Conservation (phyloP, 805 yeast species). For the Metschnikowia koreensis region DNA sequence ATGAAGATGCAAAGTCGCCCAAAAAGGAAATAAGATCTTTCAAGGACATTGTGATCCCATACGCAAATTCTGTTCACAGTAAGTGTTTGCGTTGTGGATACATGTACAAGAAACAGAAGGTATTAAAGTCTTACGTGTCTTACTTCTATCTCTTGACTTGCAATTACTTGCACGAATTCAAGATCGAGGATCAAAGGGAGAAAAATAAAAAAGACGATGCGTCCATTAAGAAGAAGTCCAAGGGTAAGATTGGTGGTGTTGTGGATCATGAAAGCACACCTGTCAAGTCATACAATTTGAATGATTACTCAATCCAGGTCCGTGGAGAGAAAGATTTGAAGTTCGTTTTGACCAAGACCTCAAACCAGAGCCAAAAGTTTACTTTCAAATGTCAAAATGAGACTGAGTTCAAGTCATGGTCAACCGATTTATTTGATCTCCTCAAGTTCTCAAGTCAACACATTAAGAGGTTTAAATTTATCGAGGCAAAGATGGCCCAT, state of each 20-base stretch:
- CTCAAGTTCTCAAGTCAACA: slow-evolving; percentile 45
- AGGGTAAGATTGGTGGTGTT: slow-evolving; percentile 39
- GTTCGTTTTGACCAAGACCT: slow-evolving; percentile 30
- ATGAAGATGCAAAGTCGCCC: slow-evolving; percentile 14
- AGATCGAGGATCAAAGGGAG: slow-evolving; percentile 25
- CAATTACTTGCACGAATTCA: slow-evolving; percentile 44
- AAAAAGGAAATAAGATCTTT: slow-evolving; percentile 23
- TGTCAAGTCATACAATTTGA: slow-evolving; percentile 40
- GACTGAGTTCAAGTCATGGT: slow-evolving; percentile 52
- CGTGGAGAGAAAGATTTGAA: slow-evolving; percentile 35
- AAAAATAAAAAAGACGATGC: slow-evolving; percentile 10
- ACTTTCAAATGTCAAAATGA: slow-evolving; percentile 46
- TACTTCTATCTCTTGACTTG: slow-evolving; percentile 41
- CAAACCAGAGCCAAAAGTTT: slow-evolving; percentile 29
- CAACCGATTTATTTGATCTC: slow-evolving; percentile 52
- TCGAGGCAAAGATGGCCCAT: slow-evolving; percentile 39
- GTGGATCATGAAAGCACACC: slow-evolving; percentile 42
- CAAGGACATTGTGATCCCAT: slow-evolving; percentile 31
- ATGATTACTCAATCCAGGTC: slow-evolving; percentile 32
- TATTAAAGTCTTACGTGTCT: slow-evolving; percentile 39
- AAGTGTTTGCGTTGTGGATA: slow-evolving; percentile 40
- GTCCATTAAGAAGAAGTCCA: slow-evolving; percentile 18
- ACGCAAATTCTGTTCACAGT: slow-evolving; percentile 37
- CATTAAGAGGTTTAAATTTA: slow-evolving; percentile 49
- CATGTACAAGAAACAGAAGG: slow-evolving; percentile 39